Base-by-base conservation (phyloP, 768 basidiomycete species). In the Amanita pallidorosea region DNA sequence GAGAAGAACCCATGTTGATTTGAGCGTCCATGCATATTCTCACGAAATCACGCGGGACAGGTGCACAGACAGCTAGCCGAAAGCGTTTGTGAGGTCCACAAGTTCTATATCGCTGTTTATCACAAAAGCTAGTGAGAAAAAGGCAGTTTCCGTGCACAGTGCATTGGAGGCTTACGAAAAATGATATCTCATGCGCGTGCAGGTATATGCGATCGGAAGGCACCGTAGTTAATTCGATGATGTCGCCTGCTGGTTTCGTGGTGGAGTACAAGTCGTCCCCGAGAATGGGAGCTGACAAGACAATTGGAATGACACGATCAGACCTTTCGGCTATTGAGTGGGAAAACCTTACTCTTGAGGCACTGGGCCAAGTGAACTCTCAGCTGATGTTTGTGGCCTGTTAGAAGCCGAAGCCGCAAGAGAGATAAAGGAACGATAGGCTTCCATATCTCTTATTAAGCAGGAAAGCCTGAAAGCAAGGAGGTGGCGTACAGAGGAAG, bases 321-420 rank as follows among this genome's bases (percentile, higher is more conserved):
- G 40, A 31, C 18, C 43, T 4, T n/a, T 27, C 36, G 8, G 23
- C 7, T 18, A 44, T 20, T 52, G 29, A 44, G 52, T 25, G 18
- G 38, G 35, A 35, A 13, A 23, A 23, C 27, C 57, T 67, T 52
- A 79, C 82, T 64, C 45, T 70, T 67, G 47, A 84, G 60, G 50
- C 65, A 66, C 44, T 73, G 67, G 1, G 83, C 73, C 29, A 80
- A 60, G 53, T 86, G 84, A 12, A 83, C 67, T n/a, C 84, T 75
- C 29, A 86, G 72, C 57, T 86, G 84, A 52, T 86, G 84, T 60
- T 85, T 85, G 49, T 76, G 62, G 3, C 83, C 84, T 13, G 84
- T 85, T 45, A 75, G 63, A 17, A 83, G 69, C 9, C 66, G 70
- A 13, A 86, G 67, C 35, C 70, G 71, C 36, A 86, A 62, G 45